Conservation (phyloP, 257 asterid species). For the Solanum chilense region DNA sequence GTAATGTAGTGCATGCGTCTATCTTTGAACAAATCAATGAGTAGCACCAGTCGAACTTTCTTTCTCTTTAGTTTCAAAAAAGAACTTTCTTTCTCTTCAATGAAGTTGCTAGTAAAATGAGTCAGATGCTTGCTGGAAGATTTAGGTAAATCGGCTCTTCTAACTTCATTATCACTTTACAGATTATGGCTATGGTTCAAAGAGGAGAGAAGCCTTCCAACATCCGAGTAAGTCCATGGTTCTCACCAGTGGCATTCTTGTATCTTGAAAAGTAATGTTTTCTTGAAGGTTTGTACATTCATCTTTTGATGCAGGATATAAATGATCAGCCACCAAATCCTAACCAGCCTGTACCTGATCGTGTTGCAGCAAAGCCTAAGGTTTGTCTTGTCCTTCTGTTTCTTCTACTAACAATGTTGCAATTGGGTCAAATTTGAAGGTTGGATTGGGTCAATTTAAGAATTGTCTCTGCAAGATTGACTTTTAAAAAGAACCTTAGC, state of each 20-base stretch:
- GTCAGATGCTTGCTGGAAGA: neutral
- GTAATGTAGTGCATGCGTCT: neutral
- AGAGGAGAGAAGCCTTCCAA: constrained; percentile 93
- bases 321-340: constrained; percentile 96
- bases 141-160: neutral
- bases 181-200: constrained; percentile 90
- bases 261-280: neutral
- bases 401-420: neutral
- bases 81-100: neutral
- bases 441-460: neutral
- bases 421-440: neutral
- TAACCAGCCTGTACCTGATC: constrained; percentile 67
- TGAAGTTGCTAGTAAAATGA: neutral
- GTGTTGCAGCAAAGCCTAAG: constrained; percentile 67
- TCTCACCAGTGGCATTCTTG: neutral
- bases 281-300: neutral
- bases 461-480: neutral
- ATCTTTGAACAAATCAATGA: neutral
- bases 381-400: constrained; percentile 20
- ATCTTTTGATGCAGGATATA: constrained; percentile 47
- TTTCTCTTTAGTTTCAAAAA: neutral
- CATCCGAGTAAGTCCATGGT: constrained; percentile 52
- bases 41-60: neutral
- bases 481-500: neutral
- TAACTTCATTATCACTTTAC: constrained; percentile 10